Conservation (phyloP, 225 moss, liverwort and hornwort species). For the Lunularia cruciata region DNA sequence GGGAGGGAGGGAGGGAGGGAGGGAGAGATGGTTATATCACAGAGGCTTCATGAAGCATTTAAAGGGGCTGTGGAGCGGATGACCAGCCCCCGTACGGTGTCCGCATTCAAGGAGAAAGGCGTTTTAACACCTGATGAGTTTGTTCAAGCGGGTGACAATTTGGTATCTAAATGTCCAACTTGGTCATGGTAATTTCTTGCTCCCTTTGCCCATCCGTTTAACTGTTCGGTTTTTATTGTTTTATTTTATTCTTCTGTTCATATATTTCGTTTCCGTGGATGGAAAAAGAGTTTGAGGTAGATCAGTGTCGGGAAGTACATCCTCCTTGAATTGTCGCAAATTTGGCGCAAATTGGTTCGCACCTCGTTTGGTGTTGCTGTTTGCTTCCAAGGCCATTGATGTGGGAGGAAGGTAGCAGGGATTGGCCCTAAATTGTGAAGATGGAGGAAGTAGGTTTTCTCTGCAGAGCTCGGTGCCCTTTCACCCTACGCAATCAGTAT, state of each 20-base stretch:
- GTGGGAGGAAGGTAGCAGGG: not conserved
- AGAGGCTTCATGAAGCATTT: constrained; percentile 92
- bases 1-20: not conserved
- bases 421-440: not conserved
- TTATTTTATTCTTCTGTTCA: not conserved
- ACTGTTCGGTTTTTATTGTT: not conserved
- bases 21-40: constrained; percentile 73
- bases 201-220: not conserved
- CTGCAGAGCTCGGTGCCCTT: constrained; percentile 1
- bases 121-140: constrained; percentile 97
- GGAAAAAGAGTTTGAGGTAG: not conserved
- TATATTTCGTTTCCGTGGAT: not conserved
- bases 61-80: constrained; percentile 97
- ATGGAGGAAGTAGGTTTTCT: no score
- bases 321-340: not conserved
- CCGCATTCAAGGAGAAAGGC: constrained; percentile 99
- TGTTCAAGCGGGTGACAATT: constrained; percentile 93
- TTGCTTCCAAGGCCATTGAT: not conserved
- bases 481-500: no score
- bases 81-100: constrained; percentile 93
- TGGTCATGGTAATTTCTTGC: constrained; percentile 81
- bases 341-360: not conserved
- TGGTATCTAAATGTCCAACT: constrained; percentile 96
- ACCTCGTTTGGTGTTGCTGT: not conserved
- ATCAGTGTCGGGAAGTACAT: not conserved